These are phyloP conservation scores for Pythium sukuiense DNA, from an alignment of 352 stramenopile species.

Conservation along the genomic window DNA sequence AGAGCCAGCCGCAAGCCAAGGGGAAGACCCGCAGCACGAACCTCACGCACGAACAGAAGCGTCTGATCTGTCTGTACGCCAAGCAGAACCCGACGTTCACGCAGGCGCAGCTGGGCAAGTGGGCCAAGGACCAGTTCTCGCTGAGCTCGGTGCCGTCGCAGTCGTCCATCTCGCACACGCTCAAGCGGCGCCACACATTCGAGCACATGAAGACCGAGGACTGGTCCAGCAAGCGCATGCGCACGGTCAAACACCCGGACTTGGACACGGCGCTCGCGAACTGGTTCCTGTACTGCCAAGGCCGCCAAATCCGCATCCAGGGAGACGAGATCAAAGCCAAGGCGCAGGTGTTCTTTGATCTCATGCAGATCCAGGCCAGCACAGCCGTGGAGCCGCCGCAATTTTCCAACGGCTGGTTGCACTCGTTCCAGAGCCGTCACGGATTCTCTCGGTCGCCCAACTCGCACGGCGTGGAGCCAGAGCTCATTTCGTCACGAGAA, in stretches of 20 bases:
- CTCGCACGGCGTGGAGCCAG: constrained; percentile 29
- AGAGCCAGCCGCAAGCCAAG: background rate
- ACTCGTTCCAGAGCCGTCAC: constrained; percentile 78
- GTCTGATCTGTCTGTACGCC: constrained; percentile 71
- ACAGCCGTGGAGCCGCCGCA: constrained; percentile 40
- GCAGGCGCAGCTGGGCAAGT: constrained; percentile 70
- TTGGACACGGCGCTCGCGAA: constrained; percentile 79
- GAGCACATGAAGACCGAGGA: constrained; percentile 77
- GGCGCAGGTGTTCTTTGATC: constrained; percentile 62
- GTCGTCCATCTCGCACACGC: constrained; percentile 80
- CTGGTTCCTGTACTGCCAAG: constrained; percentile 78
- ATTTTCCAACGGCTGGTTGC: constrained; percentile 89
- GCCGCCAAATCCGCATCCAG: constrained; percentile 52
- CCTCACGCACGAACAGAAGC: constrained; percentile 84
- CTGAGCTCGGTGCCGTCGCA: constrained; percentile 68
- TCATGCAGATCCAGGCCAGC: constrained; percentile 43
- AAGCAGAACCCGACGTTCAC: constrained; percentile 71
- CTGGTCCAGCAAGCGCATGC: constrained; percentile 73
- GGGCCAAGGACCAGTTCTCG: constrained; percentile 69
- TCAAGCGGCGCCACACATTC: constrained; percentile 70
- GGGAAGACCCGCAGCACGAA: constrained; percentile 62
- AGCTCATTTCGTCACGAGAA: constrained; percentile 45
- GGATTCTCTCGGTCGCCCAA: constrained; percentile 51
- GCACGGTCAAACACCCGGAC: constrained; percentile 73
- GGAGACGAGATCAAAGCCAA: constrained; percentile 79